A percentile compares a stretch with the other conserved stretches of the same genome.
Conservation (phyloP, 805 yeast genomes). For the Saccharomycopsis amapae region DNA sequence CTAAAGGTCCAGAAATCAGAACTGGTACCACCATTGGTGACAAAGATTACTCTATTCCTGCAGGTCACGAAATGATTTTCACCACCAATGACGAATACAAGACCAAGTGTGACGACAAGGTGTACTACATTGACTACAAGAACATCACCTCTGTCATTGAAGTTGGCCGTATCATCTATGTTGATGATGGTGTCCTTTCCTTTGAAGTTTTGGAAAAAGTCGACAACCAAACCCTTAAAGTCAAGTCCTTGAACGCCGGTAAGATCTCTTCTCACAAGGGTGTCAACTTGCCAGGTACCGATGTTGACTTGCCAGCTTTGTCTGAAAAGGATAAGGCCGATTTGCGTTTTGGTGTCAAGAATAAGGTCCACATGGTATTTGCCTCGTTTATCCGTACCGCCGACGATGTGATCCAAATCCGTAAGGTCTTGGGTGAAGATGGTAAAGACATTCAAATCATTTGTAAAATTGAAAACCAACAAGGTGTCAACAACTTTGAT, state of each 20-base stretch:
- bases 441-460: constrained; percentile 96
- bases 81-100: constrained; percentile 82
- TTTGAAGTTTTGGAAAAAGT: constrained; percentile 83
- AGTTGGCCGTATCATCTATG: constrained; percentile 82
- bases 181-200: constrained; percentile 96
- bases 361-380: constrained; percentile 95
- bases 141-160: constrained; percentile 93
- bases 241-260: constrained; percentile 88
- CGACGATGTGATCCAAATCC: constrained; percentile 80
- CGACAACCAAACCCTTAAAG: constrained; percentile 77
- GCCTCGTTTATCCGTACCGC: constrained; percentile 98
- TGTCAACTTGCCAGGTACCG: constrained; percentile 98
- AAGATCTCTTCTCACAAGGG: constrained; percentile 97
- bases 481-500: constrained; percentile 99
- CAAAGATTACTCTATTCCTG: constrained; percentile 72
- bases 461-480: constrained; percentile 97
- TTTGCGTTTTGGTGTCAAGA: constrained; percentile 91
- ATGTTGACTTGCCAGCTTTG: constrained; percentile 96
- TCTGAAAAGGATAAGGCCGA: constrained; percentile 95
- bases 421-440: constrained; percentile 93
- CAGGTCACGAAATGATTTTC: constrained; percentile 88
- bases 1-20: constrained; percentile 99
- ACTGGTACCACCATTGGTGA: constrained; percentile 88
- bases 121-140: constrained; percentile 89
- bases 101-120: constrained; percentile 62